phyloP scores from a whole-genome alignment of 345 rosid species.

The Camelina laxa region DNA sequence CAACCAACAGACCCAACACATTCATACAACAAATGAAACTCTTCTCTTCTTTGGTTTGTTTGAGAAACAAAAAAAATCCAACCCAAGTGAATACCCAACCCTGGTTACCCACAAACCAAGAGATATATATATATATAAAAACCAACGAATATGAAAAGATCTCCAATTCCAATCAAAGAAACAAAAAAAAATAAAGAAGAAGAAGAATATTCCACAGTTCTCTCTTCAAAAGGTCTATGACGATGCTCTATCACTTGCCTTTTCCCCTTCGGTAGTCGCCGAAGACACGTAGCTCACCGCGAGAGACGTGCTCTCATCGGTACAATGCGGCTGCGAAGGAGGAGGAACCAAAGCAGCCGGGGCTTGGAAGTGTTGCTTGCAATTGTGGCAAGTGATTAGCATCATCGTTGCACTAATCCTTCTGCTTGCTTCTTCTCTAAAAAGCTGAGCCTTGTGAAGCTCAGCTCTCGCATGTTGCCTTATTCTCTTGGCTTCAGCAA shows the following conservation, averaged over 20 bases:
- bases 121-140: slow-evolving; percentile 4
- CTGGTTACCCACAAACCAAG: slow-evolving; percentile 34
- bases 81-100: slow-evolving; percentile 22
- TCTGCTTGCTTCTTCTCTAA: slow-evolving; percentile 69
- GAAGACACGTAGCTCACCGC: slow-evolving; percentile 43
- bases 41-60: slow-evolving; percentile 37
- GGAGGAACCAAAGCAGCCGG: slow-evolving; percentile 29
- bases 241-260: slow-evolving; percentile 46
- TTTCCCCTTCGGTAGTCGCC: slow-evolving; percentile 43
- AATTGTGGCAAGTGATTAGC: slow-evolving; percentile 79
- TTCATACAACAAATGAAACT: slow-evolving; percentile 1
- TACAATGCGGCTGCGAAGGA: slow-evolving; percentile 34
- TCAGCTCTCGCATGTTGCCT: slow-evolving; percentile 90
- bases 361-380: slow-evolving; percentile 71
- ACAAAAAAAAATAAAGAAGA: neutral
- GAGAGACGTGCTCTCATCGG: slow-evolving; percentile 43
- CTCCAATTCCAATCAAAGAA: slow-evolving; percentile 31
- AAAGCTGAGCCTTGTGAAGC: slow-evolving; percentile 68
- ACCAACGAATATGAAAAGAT: slow-evolving; percentile 32
- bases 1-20: slow-evolving; percentile 27
- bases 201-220: slow-evolving; percentile 19
- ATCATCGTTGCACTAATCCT: slow-evolving; percentile 67
- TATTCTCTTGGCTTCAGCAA: slow-evolving; percentile 79
- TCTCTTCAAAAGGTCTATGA: slow-evolving; percentile 30
- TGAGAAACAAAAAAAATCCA: slow-evolving; percentile 31